Evolutionary conservation across 2,329 filamentous ascomycete genomes (phyloP).

Genomic region (Cryoendolithus antarcticus): DNA sequence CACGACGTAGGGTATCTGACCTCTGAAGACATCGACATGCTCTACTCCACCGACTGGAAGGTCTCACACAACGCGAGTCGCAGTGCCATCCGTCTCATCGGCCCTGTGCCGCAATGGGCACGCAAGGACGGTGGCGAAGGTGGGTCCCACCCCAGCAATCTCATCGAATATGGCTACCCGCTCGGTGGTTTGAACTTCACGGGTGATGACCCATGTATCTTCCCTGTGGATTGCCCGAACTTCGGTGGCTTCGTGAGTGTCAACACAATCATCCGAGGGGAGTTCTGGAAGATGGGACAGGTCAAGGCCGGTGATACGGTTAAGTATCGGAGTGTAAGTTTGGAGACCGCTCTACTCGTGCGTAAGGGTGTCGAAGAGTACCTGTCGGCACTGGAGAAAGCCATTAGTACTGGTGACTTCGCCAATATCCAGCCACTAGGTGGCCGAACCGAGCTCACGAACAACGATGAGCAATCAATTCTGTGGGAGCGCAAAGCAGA

Average conservation of each 20-base stretch:
- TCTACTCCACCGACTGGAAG: conserved; percentile 47
- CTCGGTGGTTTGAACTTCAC: conserved; percentile 49
- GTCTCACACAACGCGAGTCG: conserved; percentile 50
- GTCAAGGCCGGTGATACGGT: conserved; percentile 46
- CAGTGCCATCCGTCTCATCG: conserved; percentile 47
- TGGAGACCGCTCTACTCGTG: conserved; percentile 39
- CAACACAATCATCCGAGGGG: conserved; percentile 43
- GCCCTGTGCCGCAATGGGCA: conserved; percentile 47
- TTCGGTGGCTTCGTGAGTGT: conserved; percentile 48
- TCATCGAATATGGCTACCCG: conserved; percentile 48
- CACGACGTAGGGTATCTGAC: conserved; percentile 44
- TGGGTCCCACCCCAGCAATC: conserved; percentile 43
- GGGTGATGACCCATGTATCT: conserved; percentile 49
- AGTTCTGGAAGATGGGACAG: conserved; percentile 51
- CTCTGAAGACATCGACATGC: conserved; percentile 41
- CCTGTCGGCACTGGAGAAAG: conserved; percentile 30
- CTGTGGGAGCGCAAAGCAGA: conserved; percentile 18
- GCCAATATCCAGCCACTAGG: conserved; percentile 22
- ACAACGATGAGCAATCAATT: conserved; percentile 17
- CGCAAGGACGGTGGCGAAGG: conserved; percentile 49
- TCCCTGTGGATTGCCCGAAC: conserved; percentile 47
- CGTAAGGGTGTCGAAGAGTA: conserved; percentile 34
- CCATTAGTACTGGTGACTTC: conserved; percentile 24
- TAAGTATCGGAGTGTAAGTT: conserved; percentile 37
- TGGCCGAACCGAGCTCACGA: conserved; percentile 11